Percentiles rank a stretch among this genome's conserved stretches.
phyloP scores from a whole-genome alignment of 768 basidiomycete species.

The Stropharia rugosoannulata region DNA sequence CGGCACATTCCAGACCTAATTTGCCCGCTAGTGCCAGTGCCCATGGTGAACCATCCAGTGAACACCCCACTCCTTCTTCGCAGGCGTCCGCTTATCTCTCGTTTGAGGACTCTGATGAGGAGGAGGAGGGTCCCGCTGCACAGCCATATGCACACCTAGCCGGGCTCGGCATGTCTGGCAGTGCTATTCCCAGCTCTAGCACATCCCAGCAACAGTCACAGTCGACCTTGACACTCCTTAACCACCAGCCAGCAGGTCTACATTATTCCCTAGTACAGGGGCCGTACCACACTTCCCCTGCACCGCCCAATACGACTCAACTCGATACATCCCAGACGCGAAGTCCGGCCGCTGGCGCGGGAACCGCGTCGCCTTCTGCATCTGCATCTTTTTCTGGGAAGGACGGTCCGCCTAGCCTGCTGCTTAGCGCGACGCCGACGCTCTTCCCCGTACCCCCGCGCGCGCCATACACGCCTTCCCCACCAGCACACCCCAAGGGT shows the following conservation, averaged over 20 bases:
- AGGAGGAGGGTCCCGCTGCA: slow-evolving; percentile 1
- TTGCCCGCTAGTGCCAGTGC: neutral
- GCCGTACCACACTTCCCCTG: neutral
- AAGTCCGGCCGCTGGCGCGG: too few relatives aligned
- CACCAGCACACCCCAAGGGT: neutral
- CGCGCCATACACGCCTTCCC: slow-evolving; percentile 1
- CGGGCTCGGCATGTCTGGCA: neutral
- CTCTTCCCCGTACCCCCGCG: slow-evolving; percentile 3
- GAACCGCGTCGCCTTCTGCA: too few relatives aligned
- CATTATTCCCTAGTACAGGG: neutral
- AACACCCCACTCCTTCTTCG: slow-evolving; percentile 8
- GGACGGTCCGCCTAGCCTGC: too few relatives aligned
- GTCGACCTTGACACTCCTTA: neutral
- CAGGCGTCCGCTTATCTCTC: slow-evolving; percentile 17
- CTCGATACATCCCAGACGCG: neutral
- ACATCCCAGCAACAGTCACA: neutral
- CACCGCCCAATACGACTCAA: neutral
- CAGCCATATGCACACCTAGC: slow-evolving; percentile 1
- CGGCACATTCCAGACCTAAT: too few relatives aligned
- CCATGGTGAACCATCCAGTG: slow-evolving; percentile 1
- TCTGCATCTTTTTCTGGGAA: too few relatives aligned
- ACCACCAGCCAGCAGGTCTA: neutral
- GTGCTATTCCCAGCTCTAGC: neutral
- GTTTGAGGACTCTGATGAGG: slow-evolving; percentile 8
- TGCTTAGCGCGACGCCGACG: neutral